Evolutionary conservation across 345 rosid species (phyloP).

Genomic region (Excoecaria cochinchinensis): DNA sequence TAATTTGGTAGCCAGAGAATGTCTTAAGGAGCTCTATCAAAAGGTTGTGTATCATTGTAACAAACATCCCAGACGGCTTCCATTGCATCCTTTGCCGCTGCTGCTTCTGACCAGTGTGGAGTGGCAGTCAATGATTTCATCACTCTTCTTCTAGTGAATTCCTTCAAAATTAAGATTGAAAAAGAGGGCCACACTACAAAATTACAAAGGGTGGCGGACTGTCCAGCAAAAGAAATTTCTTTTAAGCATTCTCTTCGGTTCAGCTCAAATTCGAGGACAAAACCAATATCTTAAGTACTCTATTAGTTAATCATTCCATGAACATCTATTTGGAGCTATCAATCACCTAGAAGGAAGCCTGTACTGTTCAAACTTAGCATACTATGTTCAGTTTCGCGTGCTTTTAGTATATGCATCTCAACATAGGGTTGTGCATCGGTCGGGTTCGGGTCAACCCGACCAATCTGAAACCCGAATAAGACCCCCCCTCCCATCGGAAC

Average conservation of each 20-base stretch:
- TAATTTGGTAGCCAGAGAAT: too few species aligned
- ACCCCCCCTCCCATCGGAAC: too few species aligned
- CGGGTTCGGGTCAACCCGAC: too few species aligned
- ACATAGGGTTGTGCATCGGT: too few species aligned
- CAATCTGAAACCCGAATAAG: too few species aligned
- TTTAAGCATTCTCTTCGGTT: not conserved
- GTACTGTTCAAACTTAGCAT: not conserved
- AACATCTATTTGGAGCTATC: not conserved
- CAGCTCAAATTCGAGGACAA: not conserved
- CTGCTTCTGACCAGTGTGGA: slow-evolving; percentile 75
- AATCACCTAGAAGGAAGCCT: not conserved
- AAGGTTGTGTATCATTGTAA: slow-evolving; percentile 91
- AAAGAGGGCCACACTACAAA: not conserved
- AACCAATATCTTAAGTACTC: not conserved
- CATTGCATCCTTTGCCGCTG: slow-evolving; percentile 78
- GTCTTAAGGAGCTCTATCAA: slow-evolving; percentile 88
- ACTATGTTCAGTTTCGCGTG: too few species aligned
- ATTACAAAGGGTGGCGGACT: not conserved
- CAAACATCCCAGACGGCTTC: slow-evolving; percentile 94
- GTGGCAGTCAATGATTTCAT: slow-evolving; percentile 64
- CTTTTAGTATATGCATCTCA: too few species aligned
- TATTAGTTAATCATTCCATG: not conserved
- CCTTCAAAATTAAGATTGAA: slow-evolving; percentile 42
- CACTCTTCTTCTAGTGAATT: slow-evolving; percentile 86
- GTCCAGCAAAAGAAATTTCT: not conserved